A percentile compares a stretch with the other conserved stretches of the same genome.
Evolutionary conservation across 495 filamentous ascomycete species (phyloP).

Genomic region (Aspergillus ellipticus): DNA sequence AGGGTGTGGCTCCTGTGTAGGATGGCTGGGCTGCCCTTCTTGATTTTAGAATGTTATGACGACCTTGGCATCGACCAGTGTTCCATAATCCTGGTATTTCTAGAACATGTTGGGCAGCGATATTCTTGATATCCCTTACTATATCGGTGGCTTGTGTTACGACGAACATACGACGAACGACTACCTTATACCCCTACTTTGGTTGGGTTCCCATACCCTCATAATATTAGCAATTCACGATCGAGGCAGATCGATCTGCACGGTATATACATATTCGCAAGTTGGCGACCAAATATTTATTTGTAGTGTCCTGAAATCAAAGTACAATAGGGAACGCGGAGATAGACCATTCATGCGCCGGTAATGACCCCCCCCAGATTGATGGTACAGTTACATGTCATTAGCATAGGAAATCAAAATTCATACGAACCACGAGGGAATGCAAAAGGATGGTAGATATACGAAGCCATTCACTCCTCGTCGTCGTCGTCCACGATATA

Average conservation of each 20-base stretch:
- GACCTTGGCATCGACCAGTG: too few species aligned
- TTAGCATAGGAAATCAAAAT: constrained; percentile 8
- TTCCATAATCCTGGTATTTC: too few species aligned
- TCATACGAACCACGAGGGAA: constrained; percentile 2
- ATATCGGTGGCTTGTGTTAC: background rate
- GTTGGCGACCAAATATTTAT: background rate
- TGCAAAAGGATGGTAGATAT: background rate
- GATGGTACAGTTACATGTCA: constrained; percentile 11
- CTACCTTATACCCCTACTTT: background rate
- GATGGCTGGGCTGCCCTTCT: background rate
- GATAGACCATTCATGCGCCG: constrained; percentile 7
- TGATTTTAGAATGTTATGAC: too few species aligned
- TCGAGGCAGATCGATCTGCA: background rate
- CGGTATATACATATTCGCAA: background rate
- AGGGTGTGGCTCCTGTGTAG: constrained; percentile 17
- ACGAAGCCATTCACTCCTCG: constrained; percentile 29
- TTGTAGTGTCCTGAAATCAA: background rate
- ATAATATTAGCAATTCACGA: background rate
- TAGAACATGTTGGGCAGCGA: too few species aligned
- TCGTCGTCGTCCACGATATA: constrained; percentile 48
- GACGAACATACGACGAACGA: background rate
- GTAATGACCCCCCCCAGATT: background rate
- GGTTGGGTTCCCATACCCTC: background rate
- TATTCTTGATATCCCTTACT: too few species aligned
- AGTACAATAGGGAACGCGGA: background rate